Percentiles rank a stretch among this genome's conserved stretches.
Conservation (phyloP, 306 rosid species). For the Cucurbita argyrosperma region DNA sequence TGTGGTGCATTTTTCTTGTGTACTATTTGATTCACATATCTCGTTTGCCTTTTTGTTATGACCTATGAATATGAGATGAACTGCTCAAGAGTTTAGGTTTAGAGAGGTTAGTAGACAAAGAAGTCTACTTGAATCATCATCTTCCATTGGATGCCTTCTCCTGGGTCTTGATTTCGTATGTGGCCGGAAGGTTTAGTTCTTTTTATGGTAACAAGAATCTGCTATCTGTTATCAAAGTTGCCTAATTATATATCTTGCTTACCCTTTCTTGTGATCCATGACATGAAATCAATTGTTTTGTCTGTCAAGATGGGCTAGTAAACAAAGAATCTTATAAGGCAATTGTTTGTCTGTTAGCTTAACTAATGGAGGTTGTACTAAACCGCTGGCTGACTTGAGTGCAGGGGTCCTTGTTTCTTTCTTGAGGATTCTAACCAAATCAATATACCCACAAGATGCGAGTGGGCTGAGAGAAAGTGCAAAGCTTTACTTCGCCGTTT, state of each 20-base stretch:
- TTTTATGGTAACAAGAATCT: not conserved
- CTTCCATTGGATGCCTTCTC: not conserved
- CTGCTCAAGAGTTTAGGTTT: not conserved
- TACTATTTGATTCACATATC: not conserved
- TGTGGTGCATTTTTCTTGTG: not conserved
- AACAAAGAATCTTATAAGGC: too few species aligned
- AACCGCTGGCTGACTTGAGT: not conserved
- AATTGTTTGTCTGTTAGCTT: not conserved
- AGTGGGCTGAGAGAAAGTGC: conserved; percentile 61
- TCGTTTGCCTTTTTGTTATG: not conserved
- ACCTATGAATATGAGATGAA: not conserved
- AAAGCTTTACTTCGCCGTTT: conserved; percentile 61
- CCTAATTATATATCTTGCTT: not conserved
- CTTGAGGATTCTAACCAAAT: conserved; percentile 67
- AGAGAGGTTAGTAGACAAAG: not conserved
- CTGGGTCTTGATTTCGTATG: not conserved
- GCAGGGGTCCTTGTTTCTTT: conserved; percentile 68
- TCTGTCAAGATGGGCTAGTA: not conserved
- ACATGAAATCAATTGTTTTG: too few species aligned
- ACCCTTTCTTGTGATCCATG: not conserved
- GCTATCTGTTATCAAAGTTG: not conserved
- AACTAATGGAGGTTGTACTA: not conserved
- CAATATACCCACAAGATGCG: conserved; percentile 60
- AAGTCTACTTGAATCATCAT: not conserved
- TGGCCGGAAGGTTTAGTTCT: not conserved